phyloP scores from a whole-genome alignment of 306 rosid species.

The Benincasa hispida region DNA sequence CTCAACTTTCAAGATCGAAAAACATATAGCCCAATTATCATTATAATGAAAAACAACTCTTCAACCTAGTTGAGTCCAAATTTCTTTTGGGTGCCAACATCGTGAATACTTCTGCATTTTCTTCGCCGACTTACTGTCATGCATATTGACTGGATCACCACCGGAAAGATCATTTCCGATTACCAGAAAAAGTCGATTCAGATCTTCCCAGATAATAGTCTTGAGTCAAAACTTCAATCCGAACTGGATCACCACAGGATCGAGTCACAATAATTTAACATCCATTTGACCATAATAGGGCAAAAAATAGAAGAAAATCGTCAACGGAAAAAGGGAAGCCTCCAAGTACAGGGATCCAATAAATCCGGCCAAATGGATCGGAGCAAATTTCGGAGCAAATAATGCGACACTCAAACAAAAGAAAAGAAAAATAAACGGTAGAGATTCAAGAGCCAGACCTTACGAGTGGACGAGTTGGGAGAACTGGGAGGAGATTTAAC shows the following conservation, averaged over 20 bases:
- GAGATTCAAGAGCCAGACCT: slow-evolving; percentile 29
- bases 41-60: not conserved
- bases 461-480: slow-evolving; percentile 79
- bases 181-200: not conserved
- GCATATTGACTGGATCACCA: not conserved
- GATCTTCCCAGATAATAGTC: not conserved
- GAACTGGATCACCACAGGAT: not conserved
- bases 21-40: not conserved
- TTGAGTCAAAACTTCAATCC: not conserved
- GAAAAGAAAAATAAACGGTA: not conserved
- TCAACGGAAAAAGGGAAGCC: not conserved
- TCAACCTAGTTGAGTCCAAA: not conserved
- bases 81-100: not conserved
- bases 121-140: no score
- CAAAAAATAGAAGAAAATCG: not conserved
- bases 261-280: not conserved
- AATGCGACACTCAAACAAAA: not conserved
- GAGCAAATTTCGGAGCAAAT: not conserved
- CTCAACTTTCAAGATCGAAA: not conserved
- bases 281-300: not conserved
- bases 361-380: not conserved
- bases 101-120: not conserved
- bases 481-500: slow-evolving; percentile 63
- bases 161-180: not conserved
- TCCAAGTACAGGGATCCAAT: not conserved